Percentiles rank a stretch among this genome's conserved stretches.
Conservation (phyloP, 345 rosid species). For the Bruguiera sexangula region DNA sequence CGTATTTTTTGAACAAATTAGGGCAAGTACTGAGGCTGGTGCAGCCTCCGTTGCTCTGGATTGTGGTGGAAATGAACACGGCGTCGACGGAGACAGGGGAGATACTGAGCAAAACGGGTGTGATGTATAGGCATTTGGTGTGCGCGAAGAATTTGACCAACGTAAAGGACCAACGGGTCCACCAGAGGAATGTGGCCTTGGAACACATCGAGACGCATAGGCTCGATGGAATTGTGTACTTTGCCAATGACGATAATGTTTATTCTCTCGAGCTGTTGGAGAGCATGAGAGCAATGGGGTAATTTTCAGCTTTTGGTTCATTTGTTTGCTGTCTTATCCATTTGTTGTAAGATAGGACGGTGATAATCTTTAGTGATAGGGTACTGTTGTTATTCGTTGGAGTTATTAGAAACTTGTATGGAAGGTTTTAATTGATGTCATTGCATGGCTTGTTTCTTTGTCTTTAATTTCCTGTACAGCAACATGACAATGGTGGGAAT, state of each 20-base stretch:
- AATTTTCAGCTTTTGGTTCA: not conserved
- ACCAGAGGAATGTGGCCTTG: constrained; percentile 71
- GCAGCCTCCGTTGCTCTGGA: constrained; percentile 79
- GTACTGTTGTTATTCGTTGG: not conserved
- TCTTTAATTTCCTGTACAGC: no score
- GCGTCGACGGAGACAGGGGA: constrained; percentile 81
- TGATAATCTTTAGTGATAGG: not conserved
- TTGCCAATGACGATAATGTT: constrained; percentile 77
- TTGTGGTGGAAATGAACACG: constrained; percentile 70
- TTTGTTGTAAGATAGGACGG: not conserved
- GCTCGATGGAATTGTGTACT: constrained; percentile 81
- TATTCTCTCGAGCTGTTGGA: constrained; percentile 75
- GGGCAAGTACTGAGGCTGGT: constrained; percentile 78
- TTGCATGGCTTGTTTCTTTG: not conserved
- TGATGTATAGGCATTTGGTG: constrained; percentile 82
- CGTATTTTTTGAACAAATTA: constrained; percentile 63
- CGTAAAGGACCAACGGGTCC: constrained; percentile 68
- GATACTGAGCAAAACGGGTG: constrained; percentile 73
- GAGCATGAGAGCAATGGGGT: constrained; percentile 68
- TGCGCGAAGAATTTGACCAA: constrained; percentile 46
- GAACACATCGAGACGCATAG: constrained; percentile 74
- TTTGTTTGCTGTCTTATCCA: not conserved
- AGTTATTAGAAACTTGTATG: not conserved
- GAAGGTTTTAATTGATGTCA: not conserved
- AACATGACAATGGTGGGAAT: no score